Percentiles rank a stretch among this genome's conserved stretches.
These are phyloP conservation scores for Dioscorea cayenensis DNA, from an alignment of 116 monocot species.

Conservation along the genomic window DNA sequence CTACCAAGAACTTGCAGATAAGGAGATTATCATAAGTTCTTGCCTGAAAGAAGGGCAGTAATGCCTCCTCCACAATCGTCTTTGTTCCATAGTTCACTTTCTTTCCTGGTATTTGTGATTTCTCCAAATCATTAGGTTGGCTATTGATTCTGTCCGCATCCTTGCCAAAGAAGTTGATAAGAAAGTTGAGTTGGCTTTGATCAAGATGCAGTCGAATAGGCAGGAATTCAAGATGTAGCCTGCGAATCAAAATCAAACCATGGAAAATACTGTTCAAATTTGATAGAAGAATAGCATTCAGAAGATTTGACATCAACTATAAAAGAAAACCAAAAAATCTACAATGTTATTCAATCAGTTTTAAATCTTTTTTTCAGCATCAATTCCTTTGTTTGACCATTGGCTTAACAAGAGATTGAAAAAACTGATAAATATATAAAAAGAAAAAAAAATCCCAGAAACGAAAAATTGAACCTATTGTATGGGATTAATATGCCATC, in stretches of 20 bases:
- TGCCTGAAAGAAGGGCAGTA: slow-evolving; percentile 99
- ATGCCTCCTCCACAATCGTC: slow-evolving; percentile 63
- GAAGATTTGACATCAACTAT: too few species aligned
- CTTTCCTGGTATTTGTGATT: slow-evolving; percentile 15
- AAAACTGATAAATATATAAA: not conserved
- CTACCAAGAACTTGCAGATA: not conserved
- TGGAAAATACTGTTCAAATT: slow-evolving; percentile 1
- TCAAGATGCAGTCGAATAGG: slow-evolving; percentile 89
- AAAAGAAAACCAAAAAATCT: too few species aligned
- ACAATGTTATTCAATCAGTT: too few species aligned
- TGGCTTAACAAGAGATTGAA: too few species aligned
- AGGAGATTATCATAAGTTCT: slow-evolving; percentile 5
- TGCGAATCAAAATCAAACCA: slow-evolving; percentile 16
- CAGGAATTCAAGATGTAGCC: slow-evolving; percentile 60
- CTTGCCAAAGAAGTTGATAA: slow-evolving; percentile 71
- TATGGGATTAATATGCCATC: too few species aligned
- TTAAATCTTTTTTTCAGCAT: too few species aligned
- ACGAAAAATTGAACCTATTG: not conserved
- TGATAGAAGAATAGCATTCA: not conserved
- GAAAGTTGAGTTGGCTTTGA: slow-evolving; percentile 87
- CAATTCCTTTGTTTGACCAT: too few species aligned
- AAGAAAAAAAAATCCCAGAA: not conserved
- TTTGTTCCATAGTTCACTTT: slow-evolving; percentile 24
- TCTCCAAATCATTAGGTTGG: slow-evolving; percentile 27
- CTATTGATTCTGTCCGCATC: slow-evolving; percentile 17